Evolutionary conservation across 176 grass and related monocot genomes (phyloP).

Genomic region (Hsuehochloa calcarea): DNA sequence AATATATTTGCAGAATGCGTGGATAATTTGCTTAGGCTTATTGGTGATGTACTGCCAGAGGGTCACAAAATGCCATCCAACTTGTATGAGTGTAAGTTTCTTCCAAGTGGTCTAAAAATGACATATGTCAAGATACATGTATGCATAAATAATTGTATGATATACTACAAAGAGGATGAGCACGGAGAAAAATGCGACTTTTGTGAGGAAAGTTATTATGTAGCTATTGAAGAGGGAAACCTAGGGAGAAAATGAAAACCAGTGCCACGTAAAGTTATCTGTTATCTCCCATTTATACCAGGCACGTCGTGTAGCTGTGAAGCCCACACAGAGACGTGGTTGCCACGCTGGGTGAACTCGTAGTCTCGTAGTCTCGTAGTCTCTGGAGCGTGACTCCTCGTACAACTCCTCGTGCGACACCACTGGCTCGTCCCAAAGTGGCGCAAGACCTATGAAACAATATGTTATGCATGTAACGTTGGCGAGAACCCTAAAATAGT

Average conservation of each 20-base stretch:
- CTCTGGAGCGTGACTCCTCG: too few species aligned
- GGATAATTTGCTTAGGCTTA: not conserved
- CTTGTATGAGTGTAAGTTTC: not conserved
- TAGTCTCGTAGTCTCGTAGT: too few species aligned
- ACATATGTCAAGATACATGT: not conserved
- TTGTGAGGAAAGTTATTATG: not conserved
- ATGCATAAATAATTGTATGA: not conserved
- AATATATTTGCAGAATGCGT: not conserved
- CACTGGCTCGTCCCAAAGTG: too few species aligned
- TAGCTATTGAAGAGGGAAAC: not conserved
- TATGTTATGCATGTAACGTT: too few species aligned
- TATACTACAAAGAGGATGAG: not conserved
- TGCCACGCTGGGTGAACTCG: too few species aligned
- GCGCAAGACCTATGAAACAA: too few species aligned
- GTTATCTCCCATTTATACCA: not conserved
- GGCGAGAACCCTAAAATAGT: too few species aligned
- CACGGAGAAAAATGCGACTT: not conserved
- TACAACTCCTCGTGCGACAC: too few species aligned
- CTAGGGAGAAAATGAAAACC: not conserved
- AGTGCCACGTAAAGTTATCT: not conserved
- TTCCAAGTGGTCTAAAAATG: not conserved
- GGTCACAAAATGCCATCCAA: not conserved
- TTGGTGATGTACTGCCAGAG: not conserved
- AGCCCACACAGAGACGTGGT: too few species aligned
- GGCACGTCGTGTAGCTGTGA: too few species aligned